These are phyloP conservation scores for Epithemia pelagica DNA, from an alignment of 108 stramenopile species.

Conservation along the genomic window DNA sequence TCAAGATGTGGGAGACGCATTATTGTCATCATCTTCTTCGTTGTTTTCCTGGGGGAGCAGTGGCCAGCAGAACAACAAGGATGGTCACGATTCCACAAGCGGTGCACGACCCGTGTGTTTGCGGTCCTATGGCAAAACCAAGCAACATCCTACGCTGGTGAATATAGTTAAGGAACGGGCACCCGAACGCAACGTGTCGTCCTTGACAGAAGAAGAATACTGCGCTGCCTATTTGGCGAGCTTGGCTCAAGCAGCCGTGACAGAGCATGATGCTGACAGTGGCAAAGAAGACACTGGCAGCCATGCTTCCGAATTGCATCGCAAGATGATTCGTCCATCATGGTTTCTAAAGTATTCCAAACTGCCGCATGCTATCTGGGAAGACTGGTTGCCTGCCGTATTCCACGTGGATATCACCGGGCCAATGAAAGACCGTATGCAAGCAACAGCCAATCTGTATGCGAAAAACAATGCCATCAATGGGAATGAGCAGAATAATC, in stretches of 20 bases:
- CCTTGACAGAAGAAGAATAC: conserved; percentile 55
- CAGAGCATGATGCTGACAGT: too few species aligned
- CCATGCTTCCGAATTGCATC: too few species aligned
- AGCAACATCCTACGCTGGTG: conserved; percentile 11
- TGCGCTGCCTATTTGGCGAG: conserved; percentile 75
- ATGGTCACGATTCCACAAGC: conserved; percentile 2
- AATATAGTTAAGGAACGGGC: conserved; percentile 1
- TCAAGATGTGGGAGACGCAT: neutral
- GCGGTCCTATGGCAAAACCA: conserved; percentile 13
- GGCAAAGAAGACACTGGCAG: too few species aligned
- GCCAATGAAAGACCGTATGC: conserved; percentile 39
- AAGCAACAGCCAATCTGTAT: conserved; percentile 45
- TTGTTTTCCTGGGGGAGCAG: neutral
- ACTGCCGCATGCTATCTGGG: conserved; percentile 53
- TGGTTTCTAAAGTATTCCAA: conserved; percentile 61
- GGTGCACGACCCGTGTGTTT: conserved; percentile 31
- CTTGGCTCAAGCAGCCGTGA: conserved; percentile 58
- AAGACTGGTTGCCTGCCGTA: conserved; percentile 43
- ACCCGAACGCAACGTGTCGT: neutral
- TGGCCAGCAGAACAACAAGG: neutral
- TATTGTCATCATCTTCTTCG: neutral
- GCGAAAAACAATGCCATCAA: conserved; percentile 45
- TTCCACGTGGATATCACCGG: conserved; percentile 4
- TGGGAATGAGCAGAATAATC: neutral
- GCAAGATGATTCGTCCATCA: too few species aligned